Evolutionary conservation across 352 stramenopile species (phyloP).

Genomic region (Globisporangium mamillatum): DNA sequence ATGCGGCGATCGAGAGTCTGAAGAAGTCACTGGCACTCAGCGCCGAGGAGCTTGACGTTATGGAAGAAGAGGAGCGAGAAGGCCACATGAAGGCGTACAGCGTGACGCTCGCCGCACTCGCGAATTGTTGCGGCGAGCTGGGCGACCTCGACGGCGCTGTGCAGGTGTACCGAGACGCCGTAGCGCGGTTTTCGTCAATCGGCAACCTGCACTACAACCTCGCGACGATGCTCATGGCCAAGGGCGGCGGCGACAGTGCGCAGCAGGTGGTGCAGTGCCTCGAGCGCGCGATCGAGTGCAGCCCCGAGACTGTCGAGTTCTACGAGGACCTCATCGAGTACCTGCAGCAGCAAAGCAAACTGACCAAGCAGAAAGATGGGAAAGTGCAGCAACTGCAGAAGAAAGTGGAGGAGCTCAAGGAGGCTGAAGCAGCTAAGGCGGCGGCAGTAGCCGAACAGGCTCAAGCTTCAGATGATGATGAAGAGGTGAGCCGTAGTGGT

Average conservation of each 20-base stretch:
- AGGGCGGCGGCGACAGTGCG: slow-evolving; percentile 21
- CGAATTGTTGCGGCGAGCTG: slow-evolving; percentile 48
- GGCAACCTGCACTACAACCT: slow-evolving; percentile 72
- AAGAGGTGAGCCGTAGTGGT: not conserved
- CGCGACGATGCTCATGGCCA: slow-evolving; percentile 61
- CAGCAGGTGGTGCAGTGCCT: slow-evolving; percentile 18
- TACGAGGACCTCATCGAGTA: slow-evolving; percentile 47
- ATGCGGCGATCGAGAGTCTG: slow-evolving; percentile 34
- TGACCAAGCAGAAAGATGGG: slow-evolving; percentile 20
- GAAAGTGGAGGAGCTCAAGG: slow-evolving; percentile 5
- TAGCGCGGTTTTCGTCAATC: slow-evolving; percentile 29
- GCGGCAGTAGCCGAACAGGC: not conserved
- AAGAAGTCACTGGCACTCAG: slow-evolving; percentile 31
- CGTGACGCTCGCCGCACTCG: slow-evolving; percentile 51
- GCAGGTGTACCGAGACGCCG: slow-evolving; percentile 42
- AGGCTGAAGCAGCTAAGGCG: not conserved
- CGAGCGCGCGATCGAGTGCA: slow-evolving; percentile 41
- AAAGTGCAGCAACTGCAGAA: slow-evolving; percentile 21
- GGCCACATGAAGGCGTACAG: slow-evolving; percentile 42
- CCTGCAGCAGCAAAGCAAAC: slow-evolving; percentile 27
- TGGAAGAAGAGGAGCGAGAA: slow-evolving; percentile 5
- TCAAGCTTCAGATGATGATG: slow-evolving; percentile 2
- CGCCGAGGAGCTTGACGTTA: slow-evolving; percentile 20
- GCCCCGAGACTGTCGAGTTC: slow-evolving; percentile 41
- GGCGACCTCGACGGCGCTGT: slow-evolving; percentile 52